Evolutionary conservation across 345 rosid genomes (phyloP).

Genomic region (Lumnitzera littorea): DNA sequence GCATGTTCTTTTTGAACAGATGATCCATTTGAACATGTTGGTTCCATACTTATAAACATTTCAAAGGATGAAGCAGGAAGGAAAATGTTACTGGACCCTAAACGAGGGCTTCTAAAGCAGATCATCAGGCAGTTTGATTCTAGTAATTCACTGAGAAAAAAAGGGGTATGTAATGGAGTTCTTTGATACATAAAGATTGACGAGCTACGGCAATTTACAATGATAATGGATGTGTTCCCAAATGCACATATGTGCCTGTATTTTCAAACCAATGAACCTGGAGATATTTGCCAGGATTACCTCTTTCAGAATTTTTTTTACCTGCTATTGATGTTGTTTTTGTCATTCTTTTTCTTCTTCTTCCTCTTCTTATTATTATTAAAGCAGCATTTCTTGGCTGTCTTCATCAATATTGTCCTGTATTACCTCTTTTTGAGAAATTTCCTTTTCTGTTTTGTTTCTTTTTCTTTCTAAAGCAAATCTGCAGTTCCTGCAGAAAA

Average conservation of each 20-base stretch:
- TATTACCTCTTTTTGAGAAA: too few species aligned
- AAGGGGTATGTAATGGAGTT: slow-evolving; percentile 53
- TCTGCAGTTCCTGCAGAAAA: too few species aligned
- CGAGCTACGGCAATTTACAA: neutral
- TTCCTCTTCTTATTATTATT: too few species aligned
- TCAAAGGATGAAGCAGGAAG: slow-evolving; percentile 82
- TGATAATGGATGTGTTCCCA: neutral
- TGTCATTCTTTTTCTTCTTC: too few species aligned
- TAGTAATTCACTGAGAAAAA: slow-evolving; percentile 53
- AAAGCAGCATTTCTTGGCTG: too few species aligned
- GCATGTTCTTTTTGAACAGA: slow-evolving; percentile 26
- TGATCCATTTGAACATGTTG: slow-evolving; percentile 90
- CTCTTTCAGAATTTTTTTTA: too few species aligned
- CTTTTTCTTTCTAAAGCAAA: too few species aligned
- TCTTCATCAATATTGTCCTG: too few species aligned
- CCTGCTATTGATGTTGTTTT: too few species aligned
- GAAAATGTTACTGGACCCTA: slow-evolving; percentile 67
- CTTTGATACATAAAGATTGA: slow-evolving; percentile 5
- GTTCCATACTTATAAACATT: slow-evolving; percentile 84
- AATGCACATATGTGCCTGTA: neutral
- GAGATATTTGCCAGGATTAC: too few species aligned
- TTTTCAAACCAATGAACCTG: too few species aligned
- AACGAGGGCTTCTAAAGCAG: slow-evolving; percentile 73
- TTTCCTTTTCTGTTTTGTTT: too few species aligned
- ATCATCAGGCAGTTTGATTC: slow-evolving; percentile 81